phyloP scores from a whole-genome alignment of 805 yeast species.

The Starmerella bombicola region DNA sequence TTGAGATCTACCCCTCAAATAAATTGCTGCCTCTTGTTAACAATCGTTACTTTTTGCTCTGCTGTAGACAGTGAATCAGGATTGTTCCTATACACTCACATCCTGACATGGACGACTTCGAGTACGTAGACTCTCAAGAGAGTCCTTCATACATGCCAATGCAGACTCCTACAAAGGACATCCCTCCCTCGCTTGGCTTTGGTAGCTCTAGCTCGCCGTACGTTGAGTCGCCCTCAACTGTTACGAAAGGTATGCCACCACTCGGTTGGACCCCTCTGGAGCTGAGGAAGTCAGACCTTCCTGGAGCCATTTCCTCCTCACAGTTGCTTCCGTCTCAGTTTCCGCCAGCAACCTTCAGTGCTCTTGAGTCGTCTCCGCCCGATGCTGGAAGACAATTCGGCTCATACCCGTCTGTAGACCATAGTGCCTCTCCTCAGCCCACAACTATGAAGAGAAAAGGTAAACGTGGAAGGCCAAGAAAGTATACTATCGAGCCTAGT shows the following conservation, averaged over 20 bases:
- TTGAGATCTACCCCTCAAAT: too few species aligned
- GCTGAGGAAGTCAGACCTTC: not conserved
- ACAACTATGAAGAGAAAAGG: not conserved
- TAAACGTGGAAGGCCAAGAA: slow-evolving; percentile 2
- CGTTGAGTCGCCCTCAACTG: slow-evolving; percentile 13
- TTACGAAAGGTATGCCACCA: not conserved
- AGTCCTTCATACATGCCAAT: not conserved
- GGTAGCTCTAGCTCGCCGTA: slow-evolving; percentile 21
- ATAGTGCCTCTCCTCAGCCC: slow-evolving; percentile 7
- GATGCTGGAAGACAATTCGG: not conserved
- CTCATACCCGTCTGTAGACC: not conserved
- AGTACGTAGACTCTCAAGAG: too few species aligned
- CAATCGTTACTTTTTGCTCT: too few species aligned
- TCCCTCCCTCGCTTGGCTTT: slow-evolving; percentile 15
- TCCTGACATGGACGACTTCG: too few species aligned
- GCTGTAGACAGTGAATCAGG: too few species aligned
- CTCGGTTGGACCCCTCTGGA: slow-evolving; percentile 10
- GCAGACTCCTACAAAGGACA: slow-evolving; percentile 13
- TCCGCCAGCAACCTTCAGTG: slow-evolving; percentile 4
- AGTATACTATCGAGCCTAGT: not conserved
- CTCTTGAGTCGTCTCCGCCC: slow-evolving; percentile 15
- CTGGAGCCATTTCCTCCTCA: not conserved
- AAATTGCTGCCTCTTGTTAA: too few species aligned
- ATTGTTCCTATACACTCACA: too few species aligned
- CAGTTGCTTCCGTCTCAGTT: slow-evolving; percentile 16